Base-by-base conservation (phyloP, 805 yeast species). In the Isabelozyma gotoi region DNA sequence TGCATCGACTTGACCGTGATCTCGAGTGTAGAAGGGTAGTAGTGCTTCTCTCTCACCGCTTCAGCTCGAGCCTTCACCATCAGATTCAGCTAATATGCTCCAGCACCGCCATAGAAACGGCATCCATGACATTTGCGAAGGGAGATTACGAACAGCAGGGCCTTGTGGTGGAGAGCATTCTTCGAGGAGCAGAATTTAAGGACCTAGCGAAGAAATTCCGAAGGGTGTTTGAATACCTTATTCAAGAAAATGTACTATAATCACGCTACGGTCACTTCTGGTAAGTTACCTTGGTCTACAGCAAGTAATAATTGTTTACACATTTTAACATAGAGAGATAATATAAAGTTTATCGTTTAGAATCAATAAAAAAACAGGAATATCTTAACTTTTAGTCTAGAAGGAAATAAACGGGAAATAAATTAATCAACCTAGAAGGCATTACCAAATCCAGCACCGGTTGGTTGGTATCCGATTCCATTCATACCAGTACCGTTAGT, bases 371-470 rank as follows among this genome's bases (percentile, higher is more conserved):
- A 19, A 20, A 33, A 19, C n/a, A 18, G 11, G 16, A 17, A 15
- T 7, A n/a, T 18, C 6, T 36, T 27, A 19, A 38, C 10, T 38
- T 15, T 27, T 16, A 19, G 14, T 24, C 17, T 15, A 11, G 21
- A 19, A 19, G 31, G 20, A 18, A 39, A 7, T 12, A 32, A 10
- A 19, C 24, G 19, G 14, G 16, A 21, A 21, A 24, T 24, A 24
- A 2, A 24, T 19, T n/a, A 39, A 31, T 16, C 32, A 24, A 31
- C 31, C 36, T 57, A 67, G 48, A 63, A 67, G 8, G 67, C 69
- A 48, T 80, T 82, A 55, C 88, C 85, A 65, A 84, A 82, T 8
- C 86, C 87, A 59, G 80, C 73, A 42, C 90, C 90, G 29, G 89
- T 84, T 44, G 84, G 74, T 63, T 84, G 88, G 65, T 74, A 77